Evolutionary conservation across 352 stramenopile genomes (phyloP).

Genomic region (Pythium biforme): DNA sequence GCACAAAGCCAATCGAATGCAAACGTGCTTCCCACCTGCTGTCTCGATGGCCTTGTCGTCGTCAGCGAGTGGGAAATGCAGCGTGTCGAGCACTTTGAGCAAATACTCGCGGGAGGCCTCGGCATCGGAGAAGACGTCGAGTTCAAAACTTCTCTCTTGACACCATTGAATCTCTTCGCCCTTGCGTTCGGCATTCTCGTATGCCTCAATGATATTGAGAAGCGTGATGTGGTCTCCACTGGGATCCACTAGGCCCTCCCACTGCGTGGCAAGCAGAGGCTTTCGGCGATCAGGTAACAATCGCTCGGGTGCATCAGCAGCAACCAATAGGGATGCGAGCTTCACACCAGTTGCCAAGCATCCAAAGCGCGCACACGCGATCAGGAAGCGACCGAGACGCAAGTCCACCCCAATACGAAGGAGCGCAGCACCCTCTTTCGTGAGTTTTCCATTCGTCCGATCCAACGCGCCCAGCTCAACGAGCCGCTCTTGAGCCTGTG

Average conservation of each 20-base stretch:
- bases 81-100: constrained; percentile 22
- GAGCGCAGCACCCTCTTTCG: constrained; percentile 18
- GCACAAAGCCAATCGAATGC: constrained; percentile 21
- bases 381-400: constrained; percentile 27
- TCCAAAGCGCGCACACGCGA: constrained; percentile 25
- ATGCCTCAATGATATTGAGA: constrained; percentile 29
- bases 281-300: constrained; percentile 20
- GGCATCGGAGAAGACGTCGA: constrained; percentile 21
- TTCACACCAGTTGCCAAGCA: constrained; percentile 26
- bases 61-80: constrained; percentile 21
- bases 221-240: constrained; percentile 29
- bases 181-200: constrained; percentile 12
- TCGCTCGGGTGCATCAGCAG: constrained; percentile 21
- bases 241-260: constrained; percentile 13
- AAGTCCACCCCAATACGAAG: constrained; percentile 26
- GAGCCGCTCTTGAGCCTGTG: constrained; percentile 9
- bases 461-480: constrained; percentile 20
- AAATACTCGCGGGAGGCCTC: constrained; percentile 21
- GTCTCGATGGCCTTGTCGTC: constrained; percentile 5
- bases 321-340: constrained; percentile 21
- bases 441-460: constrained; percentile 12
- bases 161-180: constrained; percentile 23
- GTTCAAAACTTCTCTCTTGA: constrained; percentile 13
- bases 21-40: not conserved
- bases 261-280: not conserved